Conservation (phyloP, 2,329 filamentous ascomycete genomes). For the Ambrosiella beaveri region DNA sequence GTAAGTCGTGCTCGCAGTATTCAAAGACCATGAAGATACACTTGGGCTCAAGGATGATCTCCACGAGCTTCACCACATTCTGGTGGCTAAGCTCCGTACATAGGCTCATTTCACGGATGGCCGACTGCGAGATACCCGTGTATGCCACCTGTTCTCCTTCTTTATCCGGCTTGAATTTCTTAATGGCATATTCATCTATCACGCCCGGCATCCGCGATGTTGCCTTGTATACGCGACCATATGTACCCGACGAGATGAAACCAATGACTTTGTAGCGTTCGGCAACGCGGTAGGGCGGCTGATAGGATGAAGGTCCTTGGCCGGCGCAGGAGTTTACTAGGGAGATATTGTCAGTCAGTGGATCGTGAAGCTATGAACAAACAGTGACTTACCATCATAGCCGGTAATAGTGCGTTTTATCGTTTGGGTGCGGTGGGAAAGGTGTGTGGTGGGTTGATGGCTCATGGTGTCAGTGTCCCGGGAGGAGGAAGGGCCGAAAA, state of each 20-base stretch:
- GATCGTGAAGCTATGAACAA: too few relatives aligned
- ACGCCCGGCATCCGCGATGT: slow-evolving; percentile 43
- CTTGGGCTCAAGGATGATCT: slow-evolving; percentile 96
- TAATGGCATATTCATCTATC: slow-evolving; percentile 79
- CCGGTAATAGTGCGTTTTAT: too few relatives aligned
- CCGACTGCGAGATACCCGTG: slow-evolving; percentile 93
- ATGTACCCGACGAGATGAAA: slow-evolving; percentile 95
- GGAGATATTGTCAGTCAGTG: neutral
- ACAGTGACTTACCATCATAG: too few relatives aligned
- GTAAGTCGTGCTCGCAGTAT: slow-evolving; percentile 89
- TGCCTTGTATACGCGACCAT: slow-evolving; percentile 96
- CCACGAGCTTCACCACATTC: slow-evolving; percentile 79
- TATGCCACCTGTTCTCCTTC: slow-evolving; percentile 90
- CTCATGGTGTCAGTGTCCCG: neutral
- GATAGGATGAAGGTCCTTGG: slow-evolving; percentile 26
- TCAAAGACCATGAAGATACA: slow-evolving; percentile 99
- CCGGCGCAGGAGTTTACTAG: neutral
- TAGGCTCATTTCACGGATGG: slow-evolving; percentile 90
- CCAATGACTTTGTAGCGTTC: slow-evolving; percentile 94
- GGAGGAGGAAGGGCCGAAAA: neutral
- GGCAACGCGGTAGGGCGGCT: slow-evolving; percentile 70
- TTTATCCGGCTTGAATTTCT: slow-evolving; percentile 99
- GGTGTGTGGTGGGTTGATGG: neutral
- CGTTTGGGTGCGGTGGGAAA: neutral
- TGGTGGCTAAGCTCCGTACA: slow-evolving; percentile 80